Evolutionary conservation across 441 rosid genomes (phyloP), one percentile per base, ranked within the genome.

Genomic region (Omphalea diandra): DNA sequence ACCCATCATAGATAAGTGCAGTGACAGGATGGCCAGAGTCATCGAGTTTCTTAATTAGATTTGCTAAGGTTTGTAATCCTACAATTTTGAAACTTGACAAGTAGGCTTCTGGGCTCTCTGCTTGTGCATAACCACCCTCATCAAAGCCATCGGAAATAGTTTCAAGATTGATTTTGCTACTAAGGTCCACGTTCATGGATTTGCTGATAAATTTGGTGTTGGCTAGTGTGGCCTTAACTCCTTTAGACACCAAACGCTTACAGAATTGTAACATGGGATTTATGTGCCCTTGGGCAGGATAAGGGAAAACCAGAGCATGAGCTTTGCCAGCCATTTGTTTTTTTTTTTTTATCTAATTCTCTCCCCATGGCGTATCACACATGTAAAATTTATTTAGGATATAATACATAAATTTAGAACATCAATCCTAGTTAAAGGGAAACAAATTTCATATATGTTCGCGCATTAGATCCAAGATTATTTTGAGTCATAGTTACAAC

Each of bases 181-280:
- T 10, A 29, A 62, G 55, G 20, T 11, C n/a, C 3, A 33, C 9
- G 15, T 18, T 29, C 44, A 57, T 57, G 32, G 70, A 55, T 32
- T 63, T 69, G 78, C 15, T 5, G 4, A 70, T 35, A 63, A 15
- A 27, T 11, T n/a, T 49, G 24, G 79, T 70, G 18, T 31, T 59
- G 9, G 63, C 68, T 1, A 70, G 44, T 0, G 71, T 73, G 68
- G 64, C 67, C 20, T 80, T 74, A 18, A 83, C 53, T 17, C 88
- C 86, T 47, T 78, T 83, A 65, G 72, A 67, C 55, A 74, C 74
- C 41, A 89, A 73, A 27, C 89, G 86, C 68, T 89, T 87, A 14
- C 77, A 65, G 64, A 89, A 82, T 58, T 87, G 87, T 40, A 85
- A 67, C 85, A 89, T 82, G 17, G 92, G 90, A 68, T 85, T 87